A percentile compares a stretch with the other conserved stretches of the same genome.
These are phyloP conservation scores for Basidiobolus meristosporus DNA, from an alignment of 371 early-diverging fungal species.

Conservation along the genomic window DNA sequence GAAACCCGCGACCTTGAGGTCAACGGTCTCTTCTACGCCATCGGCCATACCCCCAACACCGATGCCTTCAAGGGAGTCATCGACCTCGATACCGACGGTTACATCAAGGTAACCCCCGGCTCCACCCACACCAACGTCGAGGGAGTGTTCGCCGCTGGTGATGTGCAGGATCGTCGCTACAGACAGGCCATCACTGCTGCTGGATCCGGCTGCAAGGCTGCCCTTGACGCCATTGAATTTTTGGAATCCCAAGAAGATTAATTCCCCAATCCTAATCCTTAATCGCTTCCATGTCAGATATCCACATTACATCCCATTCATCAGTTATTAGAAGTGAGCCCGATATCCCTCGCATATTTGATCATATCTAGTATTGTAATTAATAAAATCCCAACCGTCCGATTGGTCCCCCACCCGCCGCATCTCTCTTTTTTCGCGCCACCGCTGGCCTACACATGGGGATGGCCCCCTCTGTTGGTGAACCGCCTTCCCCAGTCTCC, in stretches of 20 bases:
- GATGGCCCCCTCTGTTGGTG: too few relatives aligned
- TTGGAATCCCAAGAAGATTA: slow-evolving; percentile 4
- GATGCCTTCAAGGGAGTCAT: slow-evolving; percentile 54
- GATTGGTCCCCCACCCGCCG: too few relatives aligned
- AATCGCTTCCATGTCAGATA: too few relatives aligned
- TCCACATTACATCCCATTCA: too few relatives aligned
- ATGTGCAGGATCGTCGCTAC: slow-evolving; percentile 94
- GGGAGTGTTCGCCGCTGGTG: slow-evolving; percentile 97
- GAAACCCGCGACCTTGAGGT: slow-evolving; percentile 45
- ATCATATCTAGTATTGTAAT: too few relatives aligned
- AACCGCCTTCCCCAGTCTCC: too few relatives aligned
- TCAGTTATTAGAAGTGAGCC: too few relatives aligned
- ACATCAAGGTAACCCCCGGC: slow-evolving; percentile 69
- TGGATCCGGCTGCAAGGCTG: slow-evolving; percentile 89
- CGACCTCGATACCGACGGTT: slow-evolving; percentile 69
- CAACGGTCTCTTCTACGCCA: slow-evolving; percentile 96
- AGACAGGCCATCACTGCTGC: slow-evolving; percentile 60
- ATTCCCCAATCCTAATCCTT: too few relatives aligned
- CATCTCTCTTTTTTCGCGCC: too few relatives aligned
- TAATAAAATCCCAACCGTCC: too few relatives aligned
- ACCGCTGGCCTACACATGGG: too few relatives aligned
- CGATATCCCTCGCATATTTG: too few relatives aligned
- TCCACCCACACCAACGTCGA: slow-evolving; percentile 63
- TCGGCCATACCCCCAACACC: slow-evolving; percentile 94
- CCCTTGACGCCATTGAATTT: slow-evolving; percentile 33